Percentiles rank a stretch among this genome's conserved stretches.
These are phyloP conservation scores for Thielaviopsis punctulata DNA, from an alignment of 2,329 filamentous ascomycete genomes.

Conservation along the genomic window DNA sequence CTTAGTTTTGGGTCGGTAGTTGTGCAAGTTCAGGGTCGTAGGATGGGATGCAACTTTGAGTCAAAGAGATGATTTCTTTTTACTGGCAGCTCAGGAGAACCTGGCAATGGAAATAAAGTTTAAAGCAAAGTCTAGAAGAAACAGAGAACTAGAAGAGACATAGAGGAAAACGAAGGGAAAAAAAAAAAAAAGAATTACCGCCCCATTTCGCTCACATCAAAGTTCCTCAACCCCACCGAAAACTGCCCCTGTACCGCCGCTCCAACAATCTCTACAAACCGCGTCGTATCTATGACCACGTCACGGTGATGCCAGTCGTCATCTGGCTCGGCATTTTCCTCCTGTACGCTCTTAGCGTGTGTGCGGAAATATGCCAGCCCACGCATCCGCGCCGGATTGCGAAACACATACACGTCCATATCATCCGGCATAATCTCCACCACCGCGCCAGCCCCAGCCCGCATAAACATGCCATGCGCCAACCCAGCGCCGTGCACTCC, in stretches of 20 bases:
- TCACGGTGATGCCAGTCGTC: constrained; percentile 8
- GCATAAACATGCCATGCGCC: constrained; percentile 26
- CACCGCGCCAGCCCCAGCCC: constrained; percentile 17
- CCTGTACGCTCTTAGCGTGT: constrained; percentile 16
- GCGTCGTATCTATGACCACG: background rate
- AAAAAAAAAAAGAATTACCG: background rate
- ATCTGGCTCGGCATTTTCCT: background rate
- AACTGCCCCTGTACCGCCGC: constrained; percentile 1
- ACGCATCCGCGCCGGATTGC: constrained; percentile 24
- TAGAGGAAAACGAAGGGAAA: too few relatives aligned
- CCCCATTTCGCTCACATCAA: background rate
- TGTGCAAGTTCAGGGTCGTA: background rate
- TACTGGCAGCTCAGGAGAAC: background rate
- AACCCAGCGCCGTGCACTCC: constrained; percentile 28
- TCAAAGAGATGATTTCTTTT: too few relatives aligned
- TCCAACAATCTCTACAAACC: constrained; percentile 4
- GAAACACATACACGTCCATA: constrained; percentile 18
- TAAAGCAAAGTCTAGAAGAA: too few relatives aligned
- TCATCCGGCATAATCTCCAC: constrained; percentile 25
- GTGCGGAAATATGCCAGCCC: constrained; percentile 22
- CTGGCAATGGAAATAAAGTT: too few relatives aligned
- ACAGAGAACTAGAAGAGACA: too few relatives aligned
- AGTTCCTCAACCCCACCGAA: constrained; percentile 4
- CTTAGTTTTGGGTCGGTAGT: background rate
- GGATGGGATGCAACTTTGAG: too few relatives aligned